A percentile compares a stretch with the other conserved stretches of the same genome.
These are phyloP conservation scores for Phlegmacium glaucopus DNA, from an alignment of 768 basidiomycete genomes.

Conservation along the genomic window DNA sequence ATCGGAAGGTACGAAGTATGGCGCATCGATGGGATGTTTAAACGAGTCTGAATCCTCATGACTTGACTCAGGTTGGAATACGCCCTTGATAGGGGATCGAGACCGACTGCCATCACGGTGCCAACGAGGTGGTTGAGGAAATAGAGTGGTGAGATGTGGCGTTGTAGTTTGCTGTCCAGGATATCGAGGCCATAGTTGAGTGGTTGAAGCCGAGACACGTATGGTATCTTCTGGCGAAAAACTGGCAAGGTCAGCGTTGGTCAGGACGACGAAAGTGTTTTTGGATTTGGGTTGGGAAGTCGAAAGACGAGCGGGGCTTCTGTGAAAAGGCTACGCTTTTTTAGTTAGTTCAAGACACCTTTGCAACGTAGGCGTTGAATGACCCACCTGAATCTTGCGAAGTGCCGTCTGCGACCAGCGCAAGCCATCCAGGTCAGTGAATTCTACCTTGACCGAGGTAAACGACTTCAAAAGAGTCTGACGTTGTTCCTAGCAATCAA, in stretches of 20 bases:
- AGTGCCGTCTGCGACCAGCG: conserved; percentile 43
- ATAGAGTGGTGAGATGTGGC: neutral
- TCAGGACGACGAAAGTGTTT: conserved; percentile 30
- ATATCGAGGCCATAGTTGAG: neutral
- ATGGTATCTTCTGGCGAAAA: conserved; percentile 38
- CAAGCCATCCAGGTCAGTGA: conserved; percentile 58
- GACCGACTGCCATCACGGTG: conserved; percentile 21
- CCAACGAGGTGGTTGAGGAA: conserved; percentile 4
- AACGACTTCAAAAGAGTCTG: conserved; percentile 41
- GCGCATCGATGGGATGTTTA: too few relatives aligned
- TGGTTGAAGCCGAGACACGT: conserved; percentile 25
- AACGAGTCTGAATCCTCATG: too few relatives aligned
- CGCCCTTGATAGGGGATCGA: conserved; percentile 28
- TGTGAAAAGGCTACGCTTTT: neutral
- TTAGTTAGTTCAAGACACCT: neutral
- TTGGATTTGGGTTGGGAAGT: neutral
- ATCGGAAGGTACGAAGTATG: too few relatives aligned
- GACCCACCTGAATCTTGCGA: conserved; percentile 22
- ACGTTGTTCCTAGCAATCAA: conserved; percentile 35
- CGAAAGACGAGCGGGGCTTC: neutral
- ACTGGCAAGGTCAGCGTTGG: conserved; percentile 32
- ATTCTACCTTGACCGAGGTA: conserved; percentile 55
- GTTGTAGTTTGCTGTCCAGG: neutral
- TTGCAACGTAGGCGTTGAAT: too few relatives aligned
- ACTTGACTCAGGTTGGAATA: conserved; percentile 12